Base-by-base conservation (phyloP, 202 grass and related monocot species). In the Sporobolus alterniflorus region DNA sequence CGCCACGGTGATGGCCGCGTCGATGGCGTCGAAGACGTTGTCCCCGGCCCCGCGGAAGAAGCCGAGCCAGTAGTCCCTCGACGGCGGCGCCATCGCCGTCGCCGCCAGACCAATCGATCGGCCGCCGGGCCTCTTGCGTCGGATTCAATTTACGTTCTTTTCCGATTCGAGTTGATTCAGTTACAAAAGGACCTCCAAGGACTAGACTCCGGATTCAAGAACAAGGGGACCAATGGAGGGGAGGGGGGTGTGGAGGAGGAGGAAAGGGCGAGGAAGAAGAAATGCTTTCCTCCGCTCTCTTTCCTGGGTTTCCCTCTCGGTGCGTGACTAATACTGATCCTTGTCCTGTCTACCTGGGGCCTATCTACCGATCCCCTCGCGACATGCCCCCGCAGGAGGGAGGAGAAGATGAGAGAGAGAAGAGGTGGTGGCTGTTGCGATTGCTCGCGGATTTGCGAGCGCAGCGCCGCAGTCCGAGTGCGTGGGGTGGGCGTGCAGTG, bases 21-120 rank as follows among this genome's bases (percentile, higher is more conserved):
- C 80, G 84, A 90, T 87, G 75, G 80, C 80, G 63, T 83, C 75
- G 84, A 90, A 87, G 84, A 90, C 75, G 84, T 5, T 75, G 33
- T 83, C 84, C n/a, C 88, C 88, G 34, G 75, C 79, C 31, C 84
- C 80, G 26, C 84, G 88, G 88, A 87, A 84, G 68, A 80, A 87
- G 69, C 74, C 75, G 18, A 75, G 61, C 84, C 88, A 90, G 80
- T 83, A 83, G 55, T 87, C 84, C 80, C 51, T 78, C 29, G 88
- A 48, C 55, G 63, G 80, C 75, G 84, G 88, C 88, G 84, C 84
- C 88, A 90, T 90, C 68, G 78, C 51, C 61, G 21, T 0, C 44
- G 30, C 44, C 60, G 55, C 59, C 36, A 5, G 62, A 30, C 65
- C 77, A 64, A 84, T 75, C 81, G 75, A 69, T 1, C 49, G 70